Base-by-base conservation (phyloP, 768 basidiomycete genomes). In the Suillus weaverae region DNA sequence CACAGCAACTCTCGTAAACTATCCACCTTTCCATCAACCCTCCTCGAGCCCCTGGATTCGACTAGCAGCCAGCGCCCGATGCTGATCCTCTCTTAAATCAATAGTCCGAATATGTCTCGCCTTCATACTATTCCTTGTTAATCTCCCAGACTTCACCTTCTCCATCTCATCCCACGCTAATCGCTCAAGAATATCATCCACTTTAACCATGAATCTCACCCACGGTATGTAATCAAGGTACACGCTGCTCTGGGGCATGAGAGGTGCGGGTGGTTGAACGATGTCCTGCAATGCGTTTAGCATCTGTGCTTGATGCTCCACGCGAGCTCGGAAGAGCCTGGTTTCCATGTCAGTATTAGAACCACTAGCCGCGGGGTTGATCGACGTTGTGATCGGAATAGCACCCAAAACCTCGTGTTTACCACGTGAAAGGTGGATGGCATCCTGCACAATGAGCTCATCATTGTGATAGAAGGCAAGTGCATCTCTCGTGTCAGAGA, bases 191-290 rank as follows among this genome's bases (percentile, higher is more conserved):
- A 54, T 62, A 66, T 94, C 92, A 67, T 97, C 94, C 43, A 77
- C 82, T 33, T 64, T 75, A 46, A 91, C 86, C 73, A 96, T 90
- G 65, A 78, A 71, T 64, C 88, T 80, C 57, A 94, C 78, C 76
- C 83, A 84, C 38, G 94, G 89, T 68, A 85, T 77, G 76, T 92
- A 91, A 56, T 96, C 91, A 71, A 89, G 73, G 70, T 84, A 82
- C 64, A 90, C 75, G 44, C 78, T 76, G 22, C 71, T 70, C 56
- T 83, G 79, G 14, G 83, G 81, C 71, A 85, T 77, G 50, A 81
- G 65, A 62, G 83, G 77, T 35, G 76, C 73, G 22, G 78, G 73
- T 61, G 77, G 72, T 20, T 81, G 80, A 67, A 87, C 78, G 50
- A 86, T 70, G 64, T 80, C 79, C 64, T 80, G 77, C 69, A 92